Conservation (phyloP, 768 basidiomycete genomes). For the Boletellus ananiceps region DNA sequence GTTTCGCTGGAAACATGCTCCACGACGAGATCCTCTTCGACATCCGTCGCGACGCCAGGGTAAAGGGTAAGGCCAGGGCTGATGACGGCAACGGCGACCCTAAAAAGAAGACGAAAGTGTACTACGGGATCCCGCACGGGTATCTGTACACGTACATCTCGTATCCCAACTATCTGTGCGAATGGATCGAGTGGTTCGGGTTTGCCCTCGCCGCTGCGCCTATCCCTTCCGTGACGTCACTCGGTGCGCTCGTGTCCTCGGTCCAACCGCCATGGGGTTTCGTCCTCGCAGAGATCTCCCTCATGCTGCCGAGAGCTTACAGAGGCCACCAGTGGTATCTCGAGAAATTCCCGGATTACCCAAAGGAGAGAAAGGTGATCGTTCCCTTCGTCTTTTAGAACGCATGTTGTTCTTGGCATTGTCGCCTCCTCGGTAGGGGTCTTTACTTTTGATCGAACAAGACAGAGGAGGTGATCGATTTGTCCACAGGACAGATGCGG, state of each 20-base stretch:
- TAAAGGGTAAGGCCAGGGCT: conserved; percentile 29
- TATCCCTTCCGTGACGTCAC: conserved; percentile 31
- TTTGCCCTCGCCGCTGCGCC: conserved; percentile 76
- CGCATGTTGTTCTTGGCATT: too few relatives aligned
- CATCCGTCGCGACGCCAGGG: conserved; percentile 62
- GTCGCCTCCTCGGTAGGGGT: too few relatives aligned
- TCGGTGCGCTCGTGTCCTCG: conserved; percentile 41
- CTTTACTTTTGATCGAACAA: too few relatives aligned
- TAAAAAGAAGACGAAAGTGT: conserved; percentile 33
- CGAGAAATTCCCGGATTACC: conserved; percentile 74
- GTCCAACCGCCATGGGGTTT: conserved; percentile 78
- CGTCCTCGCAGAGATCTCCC: conserved; percentile 59
- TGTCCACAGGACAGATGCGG: too few relatives aligned
- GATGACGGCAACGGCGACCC: conserved; percentile 27
- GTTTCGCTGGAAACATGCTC: conserved; percentile 73
- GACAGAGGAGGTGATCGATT: too few relatives aligned
- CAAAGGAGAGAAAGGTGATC: conserved; percentile 67
- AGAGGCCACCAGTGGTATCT: conserved; percentile 87
- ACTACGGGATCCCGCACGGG: conserved; percentile 80
- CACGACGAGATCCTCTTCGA: conserved; percentile 90
- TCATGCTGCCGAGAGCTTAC: conserved; percentile 81
- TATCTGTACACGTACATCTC: conserved; percentile 74
- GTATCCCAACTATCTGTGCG: conserved; percentile 91
- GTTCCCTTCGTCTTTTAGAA: conserved; percentile 70
- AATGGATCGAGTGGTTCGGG: conserved; percentile 93